Evolutionary conservation across 805 yeast species (phyloP).

Genomic region (Spathaspora gorwiae): DNA sequence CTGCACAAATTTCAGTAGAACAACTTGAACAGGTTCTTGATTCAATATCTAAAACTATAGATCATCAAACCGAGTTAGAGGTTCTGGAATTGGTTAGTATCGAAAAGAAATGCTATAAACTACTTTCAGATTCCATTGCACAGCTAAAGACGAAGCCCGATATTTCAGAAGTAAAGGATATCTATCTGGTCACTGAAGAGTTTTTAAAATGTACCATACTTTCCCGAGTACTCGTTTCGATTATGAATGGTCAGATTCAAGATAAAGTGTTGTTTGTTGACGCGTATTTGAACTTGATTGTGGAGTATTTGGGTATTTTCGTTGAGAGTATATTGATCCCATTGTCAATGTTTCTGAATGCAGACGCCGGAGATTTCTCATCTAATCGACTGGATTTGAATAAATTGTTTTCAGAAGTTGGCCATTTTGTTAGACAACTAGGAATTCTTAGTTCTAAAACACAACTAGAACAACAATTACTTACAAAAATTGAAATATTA

Average conservation of each 20-base stretch:
- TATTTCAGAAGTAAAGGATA: neutral
- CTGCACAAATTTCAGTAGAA: neutral
- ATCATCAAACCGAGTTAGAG: neutral
- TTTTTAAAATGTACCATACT: neutral
- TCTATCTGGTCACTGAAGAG: neutral
- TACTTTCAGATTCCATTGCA: neutral
- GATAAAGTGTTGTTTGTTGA: constrained; percentile 47
- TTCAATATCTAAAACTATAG: neutral
- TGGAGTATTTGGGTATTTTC: constrained; percentile 33
- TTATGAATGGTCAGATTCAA: constrained; percentile 35
- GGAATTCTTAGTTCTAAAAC: constrained; percentile 3
- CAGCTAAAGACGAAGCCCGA: neutral
- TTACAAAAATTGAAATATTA: constrained; percentile 59
- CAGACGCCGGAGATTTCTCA: neutral
- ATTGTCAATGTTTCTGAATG: constrained; percentile 1
- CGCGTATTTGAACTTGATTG: constrained; percentile 34
- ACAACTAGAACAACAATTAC: constrained; percentile 40
- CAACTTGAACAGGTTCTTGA: constrained; percentile 2
- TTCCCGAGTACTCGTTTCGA: constrained; percentile 32
- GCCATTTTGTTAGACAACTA: constrained; percentile 1
- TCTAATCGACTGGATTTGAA: neutral
- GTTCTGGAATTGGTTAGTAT: neutral
- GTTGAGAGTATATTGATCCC: constrained; percentile 26
- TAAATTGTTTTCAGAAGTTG: neutral
- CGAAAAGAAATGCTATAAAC: constrained; percentile 3